Base-by-base conservation (phyloP, 129 eudicot species). In the Lonicera japonica region DNA sequence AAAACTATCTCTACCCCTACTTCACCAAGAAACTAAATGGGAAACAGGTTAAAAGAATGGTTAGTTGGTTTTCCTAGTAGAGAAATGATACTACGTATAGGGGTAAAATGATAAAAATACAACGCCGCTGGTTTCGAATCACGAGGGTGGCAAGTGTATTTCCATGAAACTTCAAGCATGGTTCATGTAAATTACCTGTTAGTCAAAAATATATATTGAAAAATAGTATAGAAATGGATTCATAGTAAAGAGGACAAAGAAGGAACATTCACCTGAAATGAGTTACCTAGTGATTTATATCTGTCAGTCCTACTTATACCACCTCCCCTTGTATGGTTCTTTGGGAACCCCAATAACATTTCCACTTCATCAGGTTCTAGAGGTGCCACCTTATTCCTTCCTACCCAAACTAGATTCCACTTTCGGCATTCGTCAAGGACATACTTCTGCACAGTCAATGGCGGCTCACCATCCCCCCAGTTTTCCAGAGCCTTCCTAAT, bases 371-470 rank as follows among this genome's bases (percentile, higher is more conserved):
- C 98, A 0, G 90, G 85, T 69, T 92, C 98, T 50, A 92, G 72
- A 11, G 98, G 95, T 10, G 98, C 98, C 45, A 88, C 55, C 63
- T 92, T 92, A 61, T 92, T 87, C 73, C 83, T 87, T 58, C 98
- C 98, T 0, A 87, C 96, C 98, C 98, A 92, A 0, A 92, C 95
- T 13, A 92, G 55, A 47, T 92, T 92, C 98, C 98, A 92, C 63
- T 92, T 92, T 14, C 88, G 60, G 65, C 96, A 92, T 25, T 92
- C 79, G 5, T 87, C 88, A 1, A 84, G 36, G 7, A 92, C 85
- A 38, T 63, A 73, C 71, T 82, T 84, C 43, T 87, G 84, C 55
- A 87, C 91, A 45, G 41, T 57, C 23, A 15, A 25, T 2, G 98
- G 96, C 0, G 98, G 98, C 54, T 82, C 79, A 25, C 70, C 85